Percentiles rank a stretch among this genome's conserved stretches.
phyloP scores from a whole-genome alignment of 2,329 filamentous ascomycete genomes.

The Trichoderma atrobrunneum region DNA sequence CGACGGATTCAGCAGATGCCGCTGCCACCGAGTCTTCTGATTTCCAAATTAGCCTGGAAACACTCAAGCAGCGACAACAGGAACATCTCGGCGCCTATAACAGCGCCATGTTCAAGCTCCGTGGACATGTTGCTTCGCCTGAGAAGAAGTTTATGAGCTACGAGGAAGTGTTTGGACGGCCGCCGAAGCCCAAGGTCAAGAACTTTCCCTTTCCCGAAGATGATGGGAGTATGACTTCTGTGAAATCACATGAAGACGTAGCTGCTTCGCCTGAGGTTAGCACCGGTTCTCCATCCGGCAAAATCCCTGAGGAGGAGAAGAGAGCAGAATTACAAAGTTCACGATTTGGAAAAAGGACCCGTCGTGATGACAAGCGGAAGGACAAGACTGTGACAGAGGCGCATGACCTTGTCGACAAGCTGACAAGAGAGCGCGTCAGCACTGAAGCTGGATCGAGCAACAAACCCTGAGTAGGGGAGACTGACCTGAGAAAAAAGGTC shows the following conservation, averaged over 20 bases:
- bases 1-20: neutral
- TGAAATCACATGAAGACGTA: neutral
- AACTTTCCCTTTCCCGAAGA: slow-evolving; percentile 5
- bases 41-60: slow-evolving; percentile 21
- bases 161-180: slow-evolving; percentile 29
- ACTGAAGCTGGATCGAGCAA: neutral
- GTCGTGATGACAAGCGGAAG: neutral
- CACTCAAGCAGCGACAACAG: slow-evolving; percentile 26
- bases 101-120: slow-evolving; percentile 29
- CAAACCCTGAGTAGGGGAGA: neutral
- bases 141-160: slow-evolving; percentile 31
- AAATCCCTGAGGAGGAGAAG: neutral
- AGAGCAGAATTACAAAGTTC: neutral
- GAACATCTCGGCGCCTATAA: slow-evolving; percentile 30
- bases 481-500: neutral
- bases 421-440: slow-evolving; percentile 1
- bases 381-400: slow-evolving; percentile 15
- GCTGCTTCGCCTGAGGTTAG: neutral
- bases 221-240: neutral
- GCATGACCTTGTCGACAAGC: slow-evolving; percentile 15
- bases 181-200: slow-evolving; percentile 22
- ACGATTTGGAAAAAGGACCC: slow-evolving; percentile 4
- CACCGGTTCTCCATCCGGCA: neutral
- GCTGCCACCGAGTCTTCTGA: neutral
- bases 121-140: slow-evolving; percentile 28